These are phyloP conservation scores for Leccinum variicolor DNA, from an alignment of 768 basidiomycete genomes.

Conservation along the genomic window DNA sequence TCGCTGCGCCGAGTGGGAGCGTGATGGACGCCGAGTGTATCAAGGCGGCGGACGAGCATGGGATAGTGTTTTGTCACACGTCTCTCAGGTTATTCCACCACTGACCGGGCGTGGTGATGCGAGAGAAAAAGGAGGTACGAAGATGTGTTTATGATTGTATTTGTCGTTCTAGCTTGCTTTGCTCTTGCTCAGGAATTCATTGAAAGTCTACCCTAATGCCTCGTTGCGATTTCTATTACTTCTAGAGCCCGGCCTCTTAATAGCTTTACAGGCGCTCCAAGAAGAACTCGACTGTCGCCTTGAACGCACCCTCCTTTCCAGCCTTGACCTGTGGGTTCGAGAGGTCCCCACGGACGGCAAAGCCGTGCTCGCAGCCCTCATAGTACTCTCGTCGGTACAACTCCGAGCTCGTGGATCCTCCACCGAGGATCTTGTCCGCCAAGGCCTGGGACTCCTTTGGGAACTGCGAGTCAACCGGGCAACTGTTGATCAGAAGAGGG, in stretches of 20 bases:
- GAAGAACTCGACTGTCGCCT: constrained; percentile 54
- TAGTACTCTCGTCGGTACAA: constrained; percentile 32
- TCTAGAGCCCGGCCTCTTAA: background rate
- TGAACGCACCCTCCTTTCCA: constrained; percentile 55
- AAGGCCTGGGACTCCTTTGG: constrained; percentile 39
- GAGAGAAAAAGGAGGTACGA: background rate
- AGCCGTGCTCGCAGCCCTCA: constrained; percentile 50
- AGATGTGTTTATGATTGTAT: background rate
- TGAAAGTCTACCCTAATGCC: background rate
- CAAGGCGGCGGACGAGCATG: constrained; percentile 92
- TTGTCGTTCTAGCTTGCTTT: background rate
- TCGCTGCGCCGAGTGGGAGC: constrained; percentile 89
- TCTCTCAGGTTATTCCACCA: constrained; percentile 88
- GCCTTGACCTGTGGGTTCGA: constrained; percentile 51
- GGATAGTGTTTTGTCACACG: constrained; percentile 90
- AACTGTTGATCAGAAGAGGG: constrained; percentile 68
- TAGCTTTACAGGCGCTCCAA: constrained; percentile 27
- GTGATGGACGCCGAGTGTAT: constrained; percentile 98
- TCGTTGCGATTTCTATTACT: background rate
- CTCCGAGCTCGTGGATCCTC: constrained; percentile 39
- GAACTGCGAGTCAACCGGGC: constrained; percentile 51
- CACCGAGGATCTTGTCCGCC: constrained; percentile 51
- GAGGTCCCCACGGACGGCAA: constrained; percentile 50
- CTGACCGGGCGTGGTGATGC: constrained; percentile 30
- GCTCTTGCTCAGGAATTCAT: background rate